Conservation (phyloP, 2,329 filamentous ascomycete genomes). For the Rhytidhysteron rufulum region DNA sequence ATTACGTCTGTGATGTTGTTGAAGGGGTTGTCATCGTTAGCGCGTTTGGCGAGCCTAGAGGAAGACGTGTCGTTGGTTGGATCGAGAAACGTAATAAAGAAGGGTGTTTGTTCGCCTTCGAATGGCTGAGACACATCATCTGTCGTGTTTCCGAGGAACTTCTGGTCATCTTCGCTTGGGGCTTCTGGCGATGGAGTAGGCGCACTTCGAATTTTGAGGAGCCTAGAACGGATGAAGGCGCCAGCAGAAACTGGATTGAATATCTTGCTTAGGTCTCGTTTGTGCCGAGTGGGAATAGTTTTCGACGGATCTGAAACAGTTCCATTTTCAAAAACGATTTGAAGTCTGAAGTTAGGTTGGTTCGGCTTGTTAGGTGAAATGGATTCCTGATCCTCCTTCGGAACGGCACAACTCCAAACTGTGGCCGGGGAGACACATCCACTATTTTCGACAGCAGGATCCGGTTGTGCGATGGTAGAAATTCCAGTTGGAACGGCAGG, state of each 20-base stretch:
- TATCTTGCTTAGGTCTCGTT: conserved; percentile 46
- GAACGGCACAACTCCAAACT: conserved; percentile 81
- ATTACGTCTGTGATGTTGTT: conserved; percentile 52
- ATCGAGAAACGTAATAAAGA: conserved; percentile 72
- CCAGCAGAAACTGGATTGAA: conserved; percentile 53
- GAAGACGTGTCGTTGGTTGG: conserved; percentile 16
- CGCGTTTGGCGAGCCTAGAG: conserved; percentile 35
- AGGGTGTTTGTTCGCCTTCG: conserved; percentile 81
- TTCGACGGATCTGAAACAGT: conserved; percentile 36
- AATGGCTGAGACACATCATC: conserved; percentile 69
- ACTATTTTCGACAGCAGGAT: conserved; percentile 60
- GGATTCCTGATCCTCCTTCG: conserved; percentile 68
- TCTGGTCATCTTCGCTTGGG: conserved; percentile 65
- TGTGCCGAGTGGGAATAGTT: conserved; percentile 9
- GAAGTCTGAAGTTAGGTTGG: conserved; percentile 74
- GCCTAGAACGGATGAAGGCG: conserved; percentile 26
- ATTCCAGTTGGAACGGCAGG: conserved; percentile 84
- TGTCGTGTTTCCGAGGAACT: conserved; percentile 81
- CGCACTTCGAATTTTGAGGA: conserved; percentile 22
- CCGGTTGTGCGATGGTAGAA: conserved; percentile 70
- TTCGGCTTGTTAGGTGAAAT: conserved; percentile 61
- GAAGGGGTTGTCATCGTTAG: conserved; percentile 14
- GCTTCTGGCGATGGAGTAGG: conserved; percentile 52
- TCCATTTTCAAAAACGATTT: conserved; percentile 62
- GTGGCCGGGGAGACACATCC: conserved; percentile 70